phyloP scores from a whole-genome alignment of 2,329 filamentous ascomycete genomes.

The Amauroascus niger region DNA sequence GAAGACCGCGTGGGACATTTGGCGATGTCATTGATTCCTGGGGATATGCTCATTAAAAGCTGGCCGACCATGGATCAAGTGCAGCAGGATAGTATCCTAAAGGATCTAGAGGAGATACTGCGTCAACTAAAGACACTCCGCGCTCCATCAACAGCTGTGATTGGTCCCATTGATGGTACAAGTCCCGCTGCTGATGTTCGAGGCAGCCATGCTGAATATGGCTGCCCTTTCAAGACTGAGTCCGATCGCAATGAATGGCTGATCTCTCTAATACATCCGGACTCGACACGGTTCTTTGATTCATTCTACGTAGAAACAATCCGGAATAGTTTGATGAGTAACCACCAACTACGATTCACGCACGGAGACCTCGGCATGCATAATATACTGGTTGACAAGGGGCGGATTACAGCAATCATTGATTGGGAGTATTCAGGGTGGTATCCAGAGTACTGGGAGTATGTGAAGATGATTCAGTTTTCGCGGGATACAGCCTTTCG shows the following conservation, averaged over 20 bases:
- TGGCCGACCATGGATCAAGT: slow-evolving; percentile 18
- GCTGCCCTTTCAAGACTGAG: slow-evolving; percentile 24
- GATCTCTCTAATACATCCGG: slow-evolving; percentile 14
- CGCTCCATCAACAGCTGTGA: slow-evolving; percentile 16
- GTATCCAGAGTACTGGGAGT: slow-evolving; percentile 35
- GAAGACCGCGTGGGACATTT: slow-evolving; percentile 19
- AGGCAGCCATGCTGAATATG: slow-evolving; percentile 16
- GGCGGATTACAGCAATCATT: slow-evolving; percentile 22
- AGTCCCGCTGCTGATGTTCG: slow-evolving; percentile 18
- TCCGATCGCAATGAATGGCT: slow-evolving; percentile 21
- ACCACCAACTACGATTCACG: slow-evolving; percentile 22
- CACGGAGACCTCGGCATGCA: slow-evolving; percentile 25
- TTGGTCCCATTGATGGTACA: slow-evolving; percentile 16
- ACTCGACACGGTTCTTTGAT: slow-evolving; percentile 16
- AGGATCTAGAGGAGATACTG: slow-evolving; percentile 16
- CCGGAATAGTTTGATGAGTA: slow-evolving; percentile 11
- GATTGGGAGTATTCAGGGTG: slow-evolving; percentile 34
- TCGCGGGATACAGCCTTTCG: slow-evolving; percentile 13
- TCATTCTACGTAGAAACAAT: slow-evolving; percentile 18
- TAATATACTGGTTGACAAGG: slow-evolving; percentile 22
- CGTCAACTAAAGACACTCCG: slow-evolving; percentile 23
- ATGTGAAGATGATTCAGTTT: slow-evolving; percentile 20
- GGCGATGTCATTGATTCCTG: slow-evolving; percentile 22
- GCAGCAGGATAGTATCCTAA: slow-evolving; percentile 19
- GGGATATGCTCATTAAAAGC: slow-evolving; percentile 15